These are phyloP conservation scores for Rosa persica DNA, from an alignment of 306 rosid genomes.

Conservation along the genomic window DNA sequence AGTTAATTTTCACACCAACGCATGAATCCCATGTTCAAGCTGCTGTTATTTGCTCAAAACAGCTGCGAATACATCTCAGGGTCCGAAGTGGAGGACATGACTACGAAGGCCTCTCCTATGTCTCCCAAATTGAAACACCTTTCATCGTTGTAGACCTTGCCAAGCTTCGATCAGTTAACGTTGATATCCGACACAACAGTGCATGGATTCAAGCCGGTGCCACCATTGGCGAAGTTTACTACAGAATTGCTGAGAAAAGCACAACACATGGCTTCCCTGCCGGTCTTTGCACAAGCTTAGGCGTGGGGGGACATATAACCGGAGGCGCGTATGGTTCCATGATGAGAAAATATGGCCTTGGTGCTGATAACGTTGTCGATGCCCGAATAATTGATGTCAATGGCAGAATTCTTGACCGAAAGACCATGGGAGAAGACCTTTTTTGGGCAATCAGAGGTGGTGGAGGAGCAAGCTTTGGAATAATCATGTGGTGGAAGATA, in stretches of 20 bases:
- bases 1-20: conserved; percentile 62
- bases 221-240: conserved; percentile 66
- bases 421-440: conserved; percentile 70
- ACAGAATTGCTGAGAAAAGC: conserved; percentile 58
- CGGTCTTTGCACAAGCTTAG: conserved; percentile 67
- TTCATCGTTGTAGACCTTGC: conserved; percentile 57
- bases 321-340: conserved; percentile 79
- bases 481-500: conserved; percentile 77
- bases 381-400: conserved; percentile 51
- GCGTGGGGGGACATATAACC: conserved; percentile 72
- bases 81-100: conserved; percentile 85
- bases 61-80: conserved; percentile 55
- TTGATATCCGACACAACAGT: conserved; percentile 38
- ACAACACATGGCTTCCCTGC: conserved; percentile 66
- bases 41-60: conserved; percentile 59
- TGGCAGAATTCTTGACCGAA: conserved; percentile 52
- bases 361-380: conserved; percentile 61
- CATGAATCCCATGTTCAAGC: conserved; percentile 63
- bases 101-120: conserved; percentile 82
- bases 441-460: conserved; percentile 92
- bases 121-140: conserved; percentile 51
- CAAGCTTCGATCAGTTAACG: conserved; percentile 49
- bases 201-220: conserved; percentile 91
- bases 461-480: conserved; percentile 77
- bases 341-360: conserved; percentile 82